phyloP scores from a whole-genome alignment of 139 green algal genomes.

The Tetradesmus lagerheimii region DNA sequence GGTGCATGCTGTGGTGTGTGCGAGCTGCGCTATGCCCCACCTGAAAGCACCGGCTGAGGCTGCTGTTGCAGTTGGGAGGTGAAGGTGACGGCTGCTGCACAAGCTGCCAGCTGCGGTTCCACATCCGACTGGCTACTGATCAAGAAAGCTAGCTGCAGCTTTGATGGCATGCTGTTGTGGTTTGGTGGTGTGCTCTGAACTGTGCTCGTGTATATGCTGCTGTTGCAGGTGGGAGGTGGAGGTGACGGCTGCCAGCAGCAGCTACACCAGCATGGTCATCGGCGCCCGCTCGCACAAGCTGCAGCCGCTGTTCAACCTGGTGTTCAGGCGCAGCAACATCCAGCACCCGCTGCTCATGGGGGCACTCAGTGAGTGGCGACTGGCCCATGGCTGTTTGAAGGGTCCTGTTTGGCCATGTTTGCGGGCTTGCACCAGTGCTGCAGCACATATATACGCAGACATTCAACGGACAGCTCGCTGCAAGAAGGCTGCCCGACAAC shows the following conservation, averaged over 20 bases:
- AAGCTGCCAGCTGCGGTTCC: too few relatives aligned
- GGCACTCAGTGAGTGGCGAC: conserved; percentile 63
- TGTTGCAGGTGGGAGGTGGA: conserved; percentile 64
- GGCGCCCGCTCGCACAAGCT: conserved; percentile 70
- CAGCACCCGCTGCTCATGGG: conserved; percentile 91
- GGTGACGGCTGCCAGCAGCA: conserved; percentile 50
- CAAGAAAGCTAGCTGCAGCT: too few relatives aligned
- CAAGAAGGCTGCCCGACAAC: too few relatives aligned
- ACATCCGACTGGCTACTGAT: too few relatives aligned
- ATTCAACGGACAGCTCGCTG: too few relatives aligned
- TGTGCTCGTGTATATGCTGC: not conserved
- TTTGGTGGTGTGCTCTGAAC: not conserved
- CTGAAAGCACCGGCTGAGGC: too few relatives aligned
- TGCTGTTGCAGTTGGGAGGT: too few relatives aligned
- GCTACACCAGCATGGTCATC: conserved; percentile 53
- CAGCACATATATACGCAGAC: too few relatives aligned
- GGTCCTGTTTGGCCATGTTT: not conserved
- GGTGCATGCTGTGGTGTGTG: too few relatives aligned
- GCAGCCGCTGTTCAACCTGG: conserved; percentile 84
- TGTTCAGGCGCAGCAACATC: conserved; percentile 83
- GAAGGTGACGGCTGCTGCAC: too few relatives aligned
- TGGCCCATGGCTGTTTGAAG: too few relatives aligned
- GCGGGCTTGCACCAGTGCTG: not conserved
- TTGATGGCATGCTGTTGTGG: not conserved
- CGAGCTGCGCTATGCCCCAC: too few relatives aligned